These are phyloP conservation scores for Lunularia cruciata DNA, from an alignment of 225 moss, liverwort and hornwort species.

Conservation along the genomic window DNA sequence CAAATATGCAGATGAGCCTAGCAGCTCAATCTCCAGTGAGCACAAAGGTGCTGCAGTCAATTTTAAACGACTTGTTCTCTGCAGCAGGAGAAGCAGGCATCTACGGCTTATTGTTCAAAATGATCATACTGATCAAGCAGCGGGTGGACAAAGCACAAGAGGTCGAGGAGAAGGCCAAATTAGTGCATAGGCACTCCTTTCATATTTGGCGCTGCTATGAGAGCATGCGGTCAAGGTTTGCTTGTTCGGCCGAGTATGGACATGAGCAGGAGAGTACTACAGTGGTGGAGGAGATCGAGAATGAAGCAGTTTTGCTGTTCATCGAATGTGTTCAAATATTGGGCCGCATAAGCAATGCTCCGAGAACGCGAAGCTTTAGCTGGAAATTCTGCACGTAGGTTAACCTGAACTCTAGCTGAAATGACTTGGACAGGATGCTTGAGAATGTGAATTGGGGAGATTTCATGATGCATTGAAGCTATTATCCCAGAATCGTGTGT, in stretches of 20 bases:
- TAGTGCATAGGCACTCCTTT: neutral
- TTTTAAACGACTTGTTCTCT: neutral
- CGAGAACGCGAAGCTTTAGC: neutral
- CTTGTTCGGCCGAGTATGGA: neutral
- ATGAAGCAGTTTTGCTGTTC: neutral
- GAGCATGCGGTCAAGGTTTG: neutral
- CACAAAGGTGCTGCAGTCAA: neutral
- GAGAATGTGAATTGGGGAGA: too few relatives aligned
- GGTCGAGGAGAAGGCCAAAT: neutral
- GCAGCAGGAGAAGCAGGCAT: constrained; percentile 4
- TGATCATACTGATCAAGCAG: neutral
- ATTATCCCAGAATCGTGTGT: too few relatives aligned
- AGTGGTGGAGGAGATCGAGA: neutral
- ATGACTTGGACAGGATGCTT: too few relatives aligned
- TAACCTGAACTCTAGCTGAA: too few relatives aligned
- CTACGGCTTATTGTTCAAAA: neutral
- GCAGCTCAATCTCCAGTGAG: neutral
- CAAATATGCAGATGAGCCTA: neutral
- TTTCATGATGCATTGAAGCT: too few relatives aligned
- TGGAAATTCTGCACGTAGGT: neutral
- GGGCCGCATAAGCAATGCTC: neutral
- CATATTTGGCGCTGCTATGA: neutral
- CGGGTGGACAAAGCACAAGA: neutral
- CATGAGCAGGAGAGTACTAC: neutral
- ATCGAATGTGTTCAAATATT: neutral